Evolutionary conservation across 2,329 filamentous ascomycete species (phyloP).

Genomic region (Neonectria neomacrospora): DNA sequence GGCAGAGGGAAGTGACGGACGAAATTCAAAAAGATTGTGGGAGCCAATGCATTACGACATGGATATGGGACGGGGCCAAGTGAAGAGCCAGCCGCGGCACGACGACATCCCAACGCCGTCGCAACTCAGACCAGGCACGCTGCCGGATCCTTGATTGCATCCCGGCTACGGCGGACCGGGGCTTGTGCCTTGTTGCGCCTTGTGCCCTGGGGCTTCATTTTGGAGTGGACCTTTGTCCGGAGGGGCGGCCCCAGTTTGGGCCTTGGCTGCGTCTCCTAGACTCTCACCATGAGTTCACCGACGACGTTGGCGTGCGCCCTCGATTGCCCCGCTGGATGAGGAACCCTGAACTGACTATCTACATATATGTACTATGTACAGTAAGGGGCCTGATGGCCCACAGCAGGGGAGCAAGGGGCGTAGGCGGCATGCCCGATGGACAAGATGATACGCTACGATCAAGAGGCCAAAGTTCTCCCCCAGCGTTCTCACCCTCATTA

Average conservation of each 20-base stretch:
- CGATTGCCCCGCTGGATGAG: neutral
- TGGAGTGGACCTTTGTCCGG: constrained; percentile 13
- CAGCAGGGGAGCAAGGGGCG: neutral
- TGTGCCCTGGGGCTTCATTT: constrained; percentile 16
- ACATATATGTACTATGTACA: no score
- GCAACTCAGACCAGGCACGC: neutral
- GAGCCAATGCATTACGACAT: constrained; percentile 1
- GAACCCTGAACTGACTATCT: neutral
- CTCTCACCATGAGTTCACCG: constrained; percentile 19
- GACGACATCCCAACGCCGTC: neutral
- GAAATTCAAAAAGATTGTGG: constrained; percentile 9
- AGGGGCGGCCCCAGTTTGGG: neutral
- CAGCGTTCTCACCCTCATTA: neutral
- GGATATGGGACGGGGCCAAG: neutral
- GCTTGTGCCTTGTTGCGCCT: constrained; percentile 18
- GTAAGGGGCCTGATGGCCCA: constrained; percentile 19
- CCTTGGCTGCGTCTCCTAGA: neutral
- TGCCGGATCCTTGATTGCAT: neutral
- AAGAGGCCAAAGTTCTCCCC: neutral
- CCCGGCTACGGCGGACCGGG: constrained; percentile 6
- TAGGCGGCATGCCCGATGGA: constrained; percentile 11
- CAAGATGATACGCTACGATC: neutral
- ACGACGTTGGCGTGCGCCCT: constrained; percentile 22
- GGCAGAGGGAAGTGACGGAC: constrained; percentile 9
- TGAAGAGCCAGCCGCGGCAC: neutral